Evolutionary conservation across 805 yeast genomes (phyloP), one percentile per base, ranked within the genome.

Genomic region (Lipomyces orientalis): DNA sequence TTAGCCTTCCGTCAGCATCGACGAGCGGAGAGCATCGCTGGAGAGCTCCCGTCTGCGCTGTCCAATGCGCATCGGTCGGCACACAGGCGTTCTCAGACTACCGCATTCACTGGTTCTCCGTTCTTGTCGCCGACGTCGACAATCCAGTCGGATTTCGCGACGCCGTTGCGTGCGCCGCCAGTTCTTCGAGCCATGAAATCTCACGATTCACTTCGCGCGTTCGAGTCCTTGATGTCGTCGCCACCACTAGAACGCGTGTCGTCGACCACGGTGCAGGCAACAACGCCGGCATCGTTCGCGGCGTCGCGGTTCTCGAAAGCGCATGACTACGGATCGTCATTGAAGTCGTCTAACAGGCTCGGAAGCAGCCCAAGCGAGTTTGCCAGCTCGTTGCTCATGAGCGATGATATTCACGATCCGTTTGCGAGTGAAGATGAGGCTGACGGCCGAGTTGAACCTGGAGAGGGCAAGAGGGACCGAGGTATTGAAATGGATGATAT

Each of bases 401-500:
- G 58, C 33, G 69, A 62, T 12, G 66, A 66, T 43, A 64, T 54
- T 29, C 62, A 55, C 49, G 63, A 59, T 1, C 57, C 52, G 7
- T 56, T 56, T 25, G 55, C 34, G 14, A 60, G 54, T 22, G 35
- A 25, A 14, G 69, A 65, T 33, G 57, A 57, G 39, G 25, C 10
- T 16, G 54, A 12, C 39, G 43, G 16, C 8, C 49, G 43, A 5
- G 55, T 33, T n/a, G 59, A 31, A 12, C 34, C 12, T 12, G 56
- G 64, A 14, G 43, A 35, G 16, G 55, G 29, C 58, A 51, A 58
- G 10, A 19, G 37, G 33, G 59, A n/a, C 12, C 25, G 59, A 35
- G 69, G 65, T 5, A 62, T 66, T 35, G 67, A 68, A 56, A 59
- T 68, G 65, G 66, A 65, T 37, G 68, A 70, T 33, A 70, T 68